Evolutionary conservation across 2,329 filamentous ascomycete genomes (phyloP).

Genomic region (Trichophyton equinum): DNA sequence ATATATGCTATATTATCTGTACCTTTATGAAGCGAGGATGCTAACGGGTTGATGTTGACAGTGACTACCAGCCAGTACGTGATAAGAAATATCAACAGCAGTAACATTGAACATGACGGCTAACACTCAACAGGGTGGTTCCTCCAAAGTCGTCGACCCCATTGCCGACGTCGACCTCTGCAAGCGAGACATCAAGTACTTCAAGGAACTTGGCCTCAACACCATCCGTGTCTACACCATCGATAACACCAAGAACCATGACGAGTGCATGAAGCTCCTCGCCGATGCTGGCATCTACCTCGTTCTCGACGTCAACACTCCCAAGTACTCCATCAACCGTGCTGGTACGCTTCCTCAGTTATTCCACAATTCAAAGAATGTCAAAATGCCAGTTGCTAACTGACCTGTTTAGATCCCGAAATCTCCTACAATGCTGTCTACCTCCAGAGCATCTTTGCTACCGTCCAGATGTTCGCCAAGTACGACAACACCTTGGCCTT

Average conservation of each 20-base stretch:
- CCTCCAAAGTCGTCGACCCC: constrained; percentile 55
- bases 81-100: neutral
- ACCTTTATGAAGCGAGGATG: neutral
- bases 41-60: constrained; percentile 32
- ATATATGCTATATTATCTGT: neutral
- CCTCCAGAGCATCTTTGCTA: constrained; percentile 75
- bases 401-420: constrained; percentile 39
- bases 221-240: constrained; percentile 85
- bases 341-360: constrained; percentile 15
- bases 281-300: constrained; percentile 83
- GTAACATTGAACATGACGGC: too few species aligned
- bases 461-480: constrained; percentile 67
- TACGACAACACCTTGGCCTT: constrained; percentile 81
- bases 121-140: constrained; percentile 36
- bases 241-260: constrained; percentile 72
- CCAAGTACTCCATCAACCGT: constrained; percentile 77
- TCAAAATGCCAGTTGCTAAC: neutral
- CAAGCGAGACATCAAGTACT: constrained; percentile 66
- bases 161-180: constrained; percentile 59
- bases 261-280: constrained; percentile 71
- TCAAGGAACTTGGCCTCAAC: constrained; percentile 79
- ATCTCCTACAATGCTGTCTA: constrained; percentile 78
- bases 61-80: constrained; percentile 50
- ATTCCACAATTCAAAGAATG: neutral
- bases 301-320: constrained; percentile 84